A percentile compares a stretch with the other conserved stretches of the same genome.
Evolutionary conservation across 176 grass and related monocot species (phyloP).

Genomic region (Phoenix roebelenii): DNA sequence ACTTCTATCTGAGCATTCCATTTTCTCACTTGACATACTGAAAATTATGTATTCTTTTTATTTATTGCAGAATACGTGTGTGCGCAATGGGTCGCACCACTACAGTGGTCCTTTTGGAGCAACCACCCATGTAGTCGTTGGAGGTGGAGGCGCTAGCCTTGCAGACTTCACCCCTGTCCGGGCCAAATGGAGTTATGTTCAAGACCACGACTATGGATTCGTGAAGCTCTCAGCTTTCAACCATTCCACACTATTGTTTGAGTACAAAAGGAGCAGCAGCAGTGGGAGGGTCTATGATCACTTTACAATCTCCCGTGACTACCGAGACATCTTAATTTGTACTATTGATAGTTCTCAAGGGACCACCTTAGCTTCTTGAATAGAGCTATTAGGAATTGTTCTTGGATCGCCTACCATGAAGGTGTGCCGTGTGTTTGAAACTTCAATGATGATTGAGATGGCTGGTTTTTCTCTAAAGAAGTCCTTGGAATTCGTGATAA

Average conservation of each 20-base stretch:
- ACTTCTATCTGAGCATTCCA: too few species aligned
- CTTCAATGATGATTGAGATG: too few species aligned
- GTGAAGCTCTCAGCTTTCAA: conserved; percentile 77
- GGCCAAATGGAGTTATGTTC: conserved; percentile 65
- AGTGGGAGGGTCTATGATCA: conserved; percentile 58
- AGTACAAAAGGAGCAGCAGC: conserved; percentile 82
- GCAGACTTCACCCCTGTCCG: conserved; percentile 36
- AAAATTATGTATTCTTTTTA: too few species aligned
- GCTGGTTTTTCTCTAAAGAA: too few species aligned
- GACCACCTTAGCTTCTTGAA: conserved; percentile 39
- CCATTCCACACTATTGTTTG: conserved; percentile 59
- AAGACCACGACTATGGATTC: conserved; percentile 70
- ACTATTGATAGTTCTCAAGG: conserved; percentile 45
- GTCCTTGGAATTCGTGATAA: too few species aligned
- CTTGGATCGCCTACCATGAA: too few species aligned
- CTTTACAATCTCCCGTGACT: conserved; percentile 73
- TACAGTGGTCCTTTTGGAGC: conserved; percentile 68
- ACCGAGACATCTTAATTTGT: conserved; percentile 58
- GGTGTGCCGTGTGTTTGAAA: too few species aligned
- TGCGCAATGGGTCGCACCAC: conserved; percentile 49
- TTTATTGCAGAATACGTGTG: conserved; percentile 49
- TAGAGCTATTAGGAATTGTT: too few species aligned
- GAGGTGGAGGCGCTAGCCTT: conserved; percentile 70
- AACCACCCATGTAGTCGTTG: conserved; percentile 82
- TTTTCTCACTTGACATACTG: too few species aligned